Evolutionary conservation across 1,284 basidiomycete species (phyloP).

Genomic region (Leccinum brunneo-olivaceum): DNA sequence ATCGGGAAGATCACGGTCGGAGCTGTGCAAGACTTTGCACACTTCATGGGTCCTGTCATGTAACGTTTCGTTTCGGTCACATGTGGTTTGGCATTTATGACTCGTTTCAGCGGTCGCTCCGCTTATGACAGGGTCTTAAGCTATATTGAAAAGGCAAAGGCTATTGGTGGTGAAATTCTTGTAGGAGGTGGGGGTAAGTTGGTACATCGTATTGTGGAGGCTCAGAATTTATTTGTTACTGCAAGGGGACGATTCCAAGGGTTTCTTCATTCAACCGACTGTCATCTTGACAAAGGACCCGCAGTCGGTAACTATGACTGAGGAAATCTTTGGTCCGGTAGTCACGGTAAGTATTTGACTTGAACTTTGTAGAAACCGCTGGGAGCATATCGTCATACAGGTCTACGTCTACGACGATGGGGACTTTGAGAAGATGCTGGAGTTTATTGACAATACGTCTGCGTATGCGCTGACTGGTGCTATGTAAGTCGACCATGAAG

Average conservation of each 20-base stretch:
- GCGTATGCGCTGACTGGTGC: constrained; percentile 88
- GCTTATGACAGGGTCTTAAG: constrained; percentile 86
- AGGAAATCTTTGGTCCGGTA: constrained; percentile 98
- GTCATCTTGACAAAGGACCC: constrained; percentile 94
- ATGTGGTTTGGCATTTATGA: neutral
- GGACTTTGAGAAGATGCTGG: constrained; percentile 80
- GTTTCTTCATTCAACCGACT: constrained; percentile 93
- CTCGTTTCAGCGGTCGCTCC: constrained; percentile 53
- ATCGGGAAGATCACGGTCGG: constrained; percentile 85
- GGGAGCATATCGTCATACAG: constrained; percentile 30
- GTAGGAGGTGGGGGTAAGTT: constrained; percentile 72
- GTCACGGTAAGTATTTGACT: constrained; percentile 58
- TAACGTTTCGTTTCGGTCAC: constrained; percentile 31
- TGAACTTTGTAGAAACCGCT: constrained; percentile 1
- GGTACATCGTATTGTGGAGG: neutral
- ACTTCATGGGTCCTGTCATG: constrained; percentile 98
- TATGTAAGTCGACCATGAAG: constrained; percentile 49
- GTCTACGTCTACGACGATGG: constrained; percentile 82
- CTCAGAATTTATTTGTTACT: neutral
- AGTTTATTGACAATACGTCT: constrained; percentile 84
- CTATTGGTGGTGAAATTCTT: constrained; percentile 82
- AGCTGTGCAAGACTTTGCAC: constrained; percentile 66
- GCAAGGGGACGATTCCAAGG: constrained; percentile 78
- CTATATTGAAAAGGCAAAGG: constrained; percentile 87
- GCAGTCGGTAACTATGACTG: constrained; percentile 83